Percentiles rank a stretch among this genome's conserved stretches.
Evolutionary conservation across 2,329 filamentous ascomycete species (phyloP).

Genomic region (Epichloe sp.): DNA sequence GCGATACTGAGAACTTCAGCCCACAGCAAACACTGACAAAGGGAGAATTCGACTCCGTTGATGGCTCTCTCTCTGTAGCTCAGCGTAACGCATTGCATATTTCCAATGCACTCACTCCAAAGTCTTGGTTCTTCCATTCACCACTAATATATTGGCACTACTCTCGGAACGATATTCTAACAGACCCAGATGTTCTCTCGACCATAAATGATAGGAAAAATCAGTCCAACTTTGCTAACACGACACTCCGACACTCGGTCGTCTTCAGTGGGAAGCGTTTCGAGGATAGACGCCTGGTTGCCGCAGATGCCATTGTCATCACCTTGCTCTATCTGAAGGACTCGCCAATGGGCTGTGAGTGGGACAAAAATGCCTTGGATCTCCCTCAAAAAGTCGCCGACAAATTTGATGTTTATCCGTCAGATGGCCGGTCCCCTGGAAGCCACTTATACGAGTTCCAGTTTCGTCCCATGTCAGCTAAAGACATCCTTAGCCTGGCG

Average conservation of each 20-base stretch:
- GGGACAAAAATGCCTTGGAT: conserved; percentile 45
- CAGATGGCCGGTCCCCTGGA: conserved; percentile 36
- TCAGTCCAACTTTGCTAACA: conserved; percentile 53
- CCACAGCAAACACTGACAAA: conserved; percentile 25
- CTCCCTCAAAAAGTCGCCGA: conserved; percentile 36
- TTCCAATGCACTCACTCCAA: conserved; percentile 44
- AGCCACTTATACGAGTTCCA: conserved; percentile 66
- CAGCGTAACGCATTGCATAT: conserved; percentile 45
- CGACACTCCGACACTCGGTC: conserved; percentile 63
- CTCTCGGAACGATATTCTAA: conserved; percentile 41
- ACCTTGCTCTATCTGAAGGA: conserved; percentile 58
- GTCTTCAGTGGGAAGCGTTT: conserved; percentile 75
- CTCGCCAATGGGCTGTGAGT: conserved; percentile 49
- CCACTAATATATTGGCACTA: conserved; percentile 71
- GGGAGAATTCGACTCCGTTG: conserved; percentile 17
- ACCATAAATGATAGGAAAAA: conserved; percentile 56
- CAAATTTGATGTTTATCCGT: conserved; percentile 54
- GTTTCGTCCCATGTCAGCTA: conserved; percentile 57
- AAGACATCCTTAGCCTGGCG: conserved; percentile 50
- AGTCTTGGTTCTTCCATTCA: conserved; percentile 71
- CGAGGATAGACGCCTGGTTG: conserved; percentile 50
- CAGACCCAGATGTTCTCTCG: conserved; percentile 48
- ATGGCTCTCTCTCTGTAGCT: conserved; percentile 24
- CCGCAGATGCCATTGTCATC: conserved; percentile 66
- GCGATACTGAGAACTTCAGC: conserved; percentile 42